Evolutionary conservation across 345 rosid genomes (phyloP), one percentile per base, ranked within the genome.

Genomic region (Pistacia integerrima): DNA sequence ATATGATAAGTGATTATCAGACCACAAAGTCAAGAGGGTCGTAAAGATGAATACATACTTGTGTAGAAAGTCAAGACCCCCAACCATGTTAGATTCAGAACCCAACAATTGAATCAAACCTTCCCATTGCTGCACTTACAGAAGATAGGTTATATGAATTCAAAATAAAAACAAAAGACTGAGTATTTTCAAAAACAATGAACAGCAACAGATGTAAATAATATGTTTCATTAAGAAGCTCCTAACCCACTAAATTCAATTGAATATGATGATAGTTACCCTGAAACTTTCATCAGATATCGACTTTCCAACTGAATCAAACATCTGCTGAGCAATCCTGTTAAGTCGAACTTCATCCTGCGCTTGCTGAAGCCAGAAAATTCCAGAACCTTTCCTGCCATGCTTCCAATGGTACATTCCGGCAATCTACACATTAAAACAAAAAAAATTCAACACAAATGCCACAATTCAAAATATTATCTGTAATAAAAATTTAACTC

Each of bases 341-440:
- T 86, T 88, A 69, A 93, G 97, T 77, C 86, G 82, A 67, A 84
- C 78, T 75, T 91, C 94, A 41, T 93, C 97, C 28, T 41, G 85
- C 75, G 97, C 98, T 88, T 92, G 97, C 74, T 91, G 98, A 78
- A 96, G 98, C 98, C 98, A 96, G 74, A 87, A 96, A 33, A 93
- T 83, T 67, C 91, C 99, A 76, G 86, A 80, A 36, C 97, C 97
- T 87, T 91, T 92, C 83, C 88, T 87, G 73, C 98, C 98, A 86
- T 92, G 97, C 89, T 96, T 96, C 98, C 97, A 96, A 73, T 93
- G 91, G 86, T 90, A 80, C 71, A 92, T 89, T 82, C 99, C 98
- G 55, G 94, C 87, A 72, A 92, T 92, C 99, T 96, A 82, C 69
- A 77, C 65, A 74, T 44, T 46, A 78, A 48, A 61, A 33, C 25